Evolutionary conservation across 768 basidiomycete genomes (phyloP), one percentile per base, ranked within the genome.

Genomic region (Suillus weaverae): DNA sequence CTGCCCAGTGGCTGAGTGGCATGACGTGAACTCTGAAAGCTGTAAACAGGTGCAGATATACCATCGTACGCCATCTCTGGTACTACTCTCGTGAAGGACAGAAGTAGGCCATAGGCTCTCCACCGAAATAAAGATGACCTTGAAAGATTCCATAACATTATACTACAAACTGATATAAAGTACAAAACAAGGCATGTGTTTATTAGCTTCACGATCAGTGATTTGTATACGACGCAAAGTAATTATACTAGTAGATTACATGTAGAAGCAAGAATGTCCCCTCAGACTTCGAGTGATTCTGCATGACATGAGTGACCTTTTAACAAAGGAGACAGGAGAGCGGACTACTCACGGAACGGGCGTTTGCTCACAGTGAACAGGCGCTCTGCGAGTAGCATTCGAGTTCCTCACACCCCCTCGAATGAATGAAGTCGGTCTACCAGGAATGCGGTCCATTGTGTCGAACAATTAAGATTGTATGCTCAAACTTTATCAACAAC

Each of bases 1-100:
- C 39, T 5, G 67, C 68, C 69, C 6, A 7, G 61, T 57, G n/a
- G n/a, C n/a, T n/a, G n/a, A n/a, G n/a, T n/a, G 6, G 14, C 33
- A 32, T 50, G 14, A 18, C 2, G 26, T 26, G 26, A 26, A 1
- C 11, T 30, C 54, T 18, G 46, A 48, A 48, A 48, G 46, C 46
- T 46, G 44, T 4, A n/a, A 26, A 26, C 26, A 26, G 26, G 26
- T 26, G 1, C 26, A 26, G 26, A 26, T 26, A 26, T 26, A 26
- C 36, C 36, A 44, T 44, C 43, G n/a, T 13, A 13, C 13, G 22
- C 48, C 46, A 26, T 22, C 22, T 26, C 22, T 48, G 14, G 22
- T 22, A 6, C 13, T 26, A 6, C 20, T 44, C 20, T 44, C 43
- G 20, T n/a, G 8, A 44, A n/a, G 18, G 41, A 43, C 18, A 43